Evolutionary conservation across 768 basidiomycete genomes (phyloP), one percentile per base, ranked within the genome.

Genomic region (Pleurotus sapidus): DNA sequence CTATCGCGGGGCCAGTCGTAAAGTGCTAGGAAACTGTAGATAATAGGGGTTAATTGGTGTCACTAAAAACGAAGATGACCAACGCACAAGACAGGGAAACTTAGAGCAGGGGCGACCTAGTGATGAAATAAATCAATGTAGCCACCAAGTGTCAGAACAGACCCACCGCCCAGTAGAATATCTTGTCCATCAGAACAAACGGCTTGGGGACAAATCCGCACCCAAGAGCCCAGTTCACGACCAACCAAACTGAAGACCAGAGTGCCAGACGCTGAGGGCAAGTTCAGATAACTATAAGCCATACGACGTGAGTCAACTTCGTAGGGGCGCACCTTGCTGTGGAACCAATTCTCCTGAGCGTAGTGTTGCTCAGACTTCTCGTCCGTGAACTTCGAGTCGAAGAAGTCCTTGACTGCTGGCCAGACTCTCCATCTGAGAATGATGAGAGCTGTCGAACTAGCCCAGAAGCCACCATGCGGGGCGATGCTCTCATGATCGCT

Each of bases 1-100:
- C 81, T 77, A 59, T 86, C 81, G 43, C 87, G 77, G 1, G 90
- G 91, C 76, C 83, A 85, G 73, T 93, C 86, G 64, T 81, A 87
- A 55, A 87, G 73, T 56, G 91, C 80, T 76, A 91, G 77, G 50
- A 83, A 67, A 25, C 48, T 23, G 39, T 24, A 54, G 39, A 42
- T 46, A 34, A 34, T 39, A 47, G 53, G 56, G 54, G 24, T 38
- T 15, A 14, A 30, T 20, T 20, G 24, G 17, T 8, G 18, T 48
- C 14, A 54, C 11, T 5, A 24, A 20, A 46, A n/a, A 43, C 23
- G 30, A 17, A 38, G 2, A 38, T 9, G 50, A 23, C 18, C 37
- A 7, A 68, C 76, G 40, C 68, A 79, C 74, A 84, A 66, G 37
- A 91, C 71, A 1, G 87, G 88, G 18, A 91, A 67, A 25, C 81